Percentiles rank a stretch among this genome's conserved stretches.
Conservation (phyloP, 345 rosid species). For the Camelina laxa region DNA sequence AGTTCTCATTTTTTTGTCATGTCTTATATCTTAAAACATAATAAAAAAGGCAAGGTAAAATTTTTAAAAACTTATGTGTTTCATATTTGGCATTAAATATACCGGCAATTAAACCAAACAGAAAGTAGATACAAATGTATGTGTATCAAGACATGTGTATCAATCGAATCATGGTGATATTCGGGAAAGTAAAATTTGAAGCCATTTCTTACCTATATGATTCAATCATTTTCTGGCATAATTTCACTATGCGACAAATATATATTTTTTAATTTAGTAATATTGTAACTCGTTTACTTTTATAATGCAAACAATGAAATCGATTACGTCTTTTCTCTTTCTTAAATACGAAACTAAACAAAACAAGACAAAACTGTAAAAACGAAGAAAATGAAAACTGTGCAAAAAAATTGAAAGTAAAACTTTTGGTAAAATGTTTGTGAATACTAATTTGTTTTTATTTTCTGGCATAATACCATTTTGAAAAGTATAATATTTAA, state of each 20-base stretch:
- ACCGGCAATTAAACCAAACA: too few relatives aligned
- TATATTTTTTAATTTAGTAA: too few relatives aligned
- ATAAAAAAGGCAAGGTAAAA: not conserved
- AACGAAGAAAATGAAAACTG: too few relatives aligned
- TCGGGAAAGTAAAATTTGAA: constrained; percentile 15
- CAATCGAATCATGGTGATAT: constrained; percentile 12
- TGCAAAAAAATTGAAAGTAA: too few relatives aligned
- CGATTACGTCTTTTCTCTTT: not conserved
- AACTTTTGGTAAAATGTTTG: too few relatives aligned
- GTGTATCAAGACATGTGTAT: constrained; percentile 10
- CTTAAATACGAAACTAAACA: not conserved
- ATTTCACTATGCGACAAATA: constrained; percentile 31
- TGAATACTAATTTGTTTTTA: not conserved
- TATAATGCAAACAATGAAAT: too few relatives aligned
- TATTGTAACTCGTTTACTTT: too few relatives aligned
- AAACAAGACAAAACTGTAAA: too few relatives aligned
- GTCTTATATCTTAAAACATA: constrained; percentile 6
- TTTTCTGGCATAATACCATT: not conserved
- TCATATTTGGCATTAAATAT: not conserved
- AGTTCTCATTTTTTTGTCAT: constrained; percentile 27
- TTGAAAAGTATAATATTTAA: too few relatives aligned
- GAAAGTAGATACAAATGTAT: too few relatives aligned
- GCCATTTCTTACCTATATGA: constrained; percentile 8
- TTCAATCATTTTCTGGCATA: constrained; percentile 25
- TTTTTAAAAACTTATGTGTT: not conserved